Evolutionary conservation across 192 early-diverging fungal genomes (phyloP).

Genomic region (Glomus cerebriforme): DNA sequence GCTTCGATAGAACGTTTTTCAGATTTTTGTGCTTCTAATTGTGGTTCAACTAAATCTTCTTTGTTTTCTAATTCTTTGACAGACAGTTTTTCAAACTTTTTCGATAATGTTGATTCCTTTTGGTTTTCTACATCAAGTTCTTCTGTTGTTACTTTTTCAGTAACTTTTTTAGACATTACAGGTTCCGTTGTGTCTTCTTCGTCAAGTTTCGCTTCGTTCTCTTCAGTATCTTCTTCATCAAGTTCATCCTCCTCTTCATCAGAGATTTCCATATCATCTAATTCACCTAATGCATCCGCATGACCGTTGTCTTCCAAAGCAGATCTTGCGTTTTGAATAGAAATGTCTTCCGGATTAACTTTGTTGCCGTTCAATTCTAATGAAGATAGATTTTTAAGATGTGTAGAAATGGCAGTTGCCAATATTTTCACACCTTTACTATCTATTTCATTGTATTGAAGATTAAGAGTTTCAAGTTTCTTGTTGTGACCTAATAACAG

Average conservation of each 20-base stretch:
- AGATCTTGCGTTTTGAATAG: slow-evolving; percentile 71
- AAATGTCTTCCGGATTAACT: slow-evolving; percentile 80
- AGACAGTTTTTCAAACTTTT: background rate
- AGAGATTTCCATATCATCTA: slow-evolving; percentile 94
- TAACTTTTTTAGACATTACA: background rate
- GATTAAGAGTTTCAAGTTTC: slow-evolving; percentile 63
- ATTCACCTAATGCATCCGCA: slow-evolving; percentile 83
- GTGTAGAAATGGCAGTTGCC: slow-evolving; percentile 65
- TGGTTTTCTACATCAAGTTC: background rate
- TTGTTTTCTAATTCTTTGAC: background rate
- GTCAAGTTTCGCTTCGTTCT: slow-evolving; percentile 44
- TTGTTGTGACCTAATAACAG: slow-evolving; percentile 59
- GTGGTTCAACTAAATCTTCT: background rate
- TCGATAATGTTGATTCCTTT: background rate
- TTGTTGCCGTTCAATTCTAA: slow-evolving; percentile 93
- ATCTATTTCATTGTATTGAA: slow-evolving; percentile 92
- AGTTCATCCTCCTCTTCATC: slow-evolving; percentile 51
- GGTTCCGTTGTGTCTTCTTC: slow-evolving; percentile 40
- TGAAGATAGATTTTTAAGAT: slow-evolving; percentile 60
- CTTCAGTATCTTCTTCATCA: slow-evolving; percentile 44
- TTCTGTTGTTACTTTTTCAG: too few species aligned
- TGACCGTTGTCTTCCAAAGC: slow-evolving; percentile 68
- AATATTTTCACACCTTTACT: slow-evolving; percentile 66
- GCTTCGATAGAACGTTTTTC: background rate
- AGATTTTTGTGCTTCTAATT: background rate